Evolutionary conservation across 306 rosid species (phyloP).

Genomic region (Prosopis cineraria): DNA sequence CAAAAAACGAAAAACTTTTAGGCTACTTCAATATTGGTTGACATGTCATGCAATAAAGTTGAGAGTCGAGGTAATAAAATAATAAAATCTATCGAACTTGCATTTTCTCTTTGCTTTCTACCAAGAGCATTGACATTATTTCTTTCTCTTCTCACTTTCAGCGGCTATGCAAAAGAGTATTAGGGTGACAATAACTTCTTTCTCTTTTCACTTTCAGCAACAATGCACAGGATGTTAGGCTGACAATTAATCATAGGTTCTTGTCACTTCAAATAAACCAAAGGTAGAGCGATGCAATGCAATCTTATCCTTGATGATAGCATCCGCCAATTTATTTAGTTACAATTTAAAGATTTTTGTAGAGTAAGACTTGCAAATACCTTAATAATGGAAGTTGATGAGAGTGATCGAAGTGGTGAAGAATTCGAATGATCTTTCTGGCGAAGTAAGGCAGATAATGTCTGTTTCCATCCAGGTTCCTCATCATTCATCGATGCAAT

Average conservation of each 20-base stretch:
- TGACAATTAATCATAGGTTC: conserved; percentile 25
- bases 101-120: not conserved
- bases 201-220: not conserved
- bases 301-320: conserved; percentile 25
- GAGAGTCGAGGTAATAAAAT: conserved; percentile 18
- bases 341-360: conserved; percentile 18
- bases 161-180: conserved; percentile 7
- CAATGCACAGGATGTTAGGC: not conserved
- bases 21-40: conserved; percentile 16
- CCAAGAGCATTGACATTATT: not conserved
- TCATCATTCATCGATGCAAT: conserved; percentile 55
- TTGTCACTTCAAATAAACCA: conserved; percentile 23
- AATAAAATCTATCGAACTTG: not conserved
- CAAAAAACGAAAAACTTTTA: not conserved
- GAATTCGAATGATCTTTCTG: conserved; percentile 47
- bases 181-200: not conserved
- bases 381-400: conserved; percentile 59
- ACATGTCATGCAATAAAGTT: not conserved
- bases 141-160: not conserved
- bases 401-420: conserved; percentile 53
- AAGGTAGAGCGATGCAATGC: conserved; percentile 2
- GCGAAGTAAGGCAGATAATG: conserved; percentile 67
- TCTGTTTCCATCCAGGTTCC: conserved; percentile 92
- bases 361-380: conserved; percentile 43
- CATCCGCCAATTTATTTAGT: conserved; percentile 14